Conservation (phyloP, 2,329 filamentous ascomycete genomes). For the Aspergillus japonicus region DNA sequence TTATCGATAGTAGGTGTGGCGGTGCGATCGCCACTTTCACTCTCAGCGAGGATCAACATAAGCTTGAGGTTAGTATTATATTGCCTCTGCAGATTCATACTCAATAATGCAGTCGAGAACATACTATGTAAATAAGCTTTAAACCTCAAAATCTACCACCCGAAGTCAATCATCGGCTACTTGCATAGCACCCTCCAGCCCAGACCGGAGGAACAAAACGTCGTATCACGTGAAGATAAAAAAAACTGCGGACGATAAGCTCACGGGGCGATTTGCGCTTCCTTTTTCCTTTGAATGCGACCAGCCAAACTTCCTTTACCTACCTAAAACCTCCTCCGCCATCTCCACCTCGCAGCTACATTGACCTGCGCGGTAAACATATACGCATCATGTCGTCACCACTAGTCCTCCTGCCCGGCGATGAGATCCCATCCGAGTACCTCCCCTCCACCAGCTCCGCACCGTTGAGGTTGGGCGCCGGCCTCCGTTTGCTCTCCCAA, state of each 20-base stretch:
- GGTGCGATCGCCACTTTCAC: conserved; percentile 17
- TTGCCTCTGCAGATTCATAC: background rate
- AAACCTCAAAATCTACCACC: too few relatives aligned
- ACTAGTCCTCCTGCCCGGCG: conserved; percentile 78
- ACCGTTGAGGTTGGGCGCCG: conserved; percentile 77
- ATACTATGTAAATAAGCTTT: background rate
- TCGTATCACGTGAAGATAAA: conserved; percentile 32
- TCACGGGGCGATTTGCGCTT: conserved; percentile 3
- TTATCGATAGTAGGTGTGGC: conserved; percentile 39
- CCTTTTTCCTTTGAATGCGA: conserved; percentile 7
- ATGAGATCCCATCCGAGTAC: conserved; percentile 63
- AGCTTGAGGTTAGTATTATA: background rate
- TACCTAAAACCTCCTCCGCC: background rate
- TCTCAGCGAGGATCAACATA: background rate
- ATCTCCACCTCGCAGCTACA: background rate
- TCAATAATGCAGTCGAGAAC: background rate
- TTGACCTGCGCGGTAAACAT: background rate
- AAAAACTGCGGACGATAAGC: conserved; percentile 10
- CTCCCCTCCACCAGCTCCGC: conserved; percentile 66
- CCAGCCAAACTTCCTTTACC: background rate
- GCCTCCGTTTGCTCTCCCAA: conserved; percentile 76
- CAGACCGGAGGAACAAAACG: background rate
- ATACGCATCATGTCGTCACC: conserved; percentile 54
- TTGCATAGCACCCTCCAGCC: background rate
- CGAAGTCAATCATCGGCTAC: background rate